phyloP scores from a whole-genome alignment of 495 filamentous ascomycete species.

The Thozetella sp. region DNA sequence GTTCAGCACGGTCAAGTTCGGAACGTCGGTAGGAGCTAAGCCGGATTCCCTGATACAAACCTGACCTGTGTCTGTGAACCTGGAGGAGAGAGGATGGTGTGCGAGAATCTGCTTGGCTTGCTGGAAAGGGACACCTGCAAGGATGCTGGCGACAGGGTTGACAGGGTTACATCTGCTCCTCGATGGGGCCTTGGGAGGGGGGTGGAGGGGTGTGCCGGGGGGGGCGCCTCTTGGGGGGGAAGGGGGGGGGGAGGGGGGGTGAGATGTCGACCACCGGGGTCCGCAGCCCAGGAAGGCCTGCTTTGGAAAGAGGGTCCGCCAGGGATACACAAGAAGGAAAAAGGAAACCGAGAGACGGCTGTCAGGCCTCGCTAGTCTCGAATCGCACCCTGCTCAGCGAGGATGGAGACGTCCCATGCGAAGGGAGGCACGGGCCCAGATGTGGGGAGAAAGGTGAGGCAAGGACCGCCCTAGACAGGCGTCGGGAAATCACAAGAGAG shows the following conservation, averaged over 20 bases:
- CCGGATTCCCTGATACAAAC: slow-evolving; percentile 53
- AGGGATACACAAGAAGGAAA: background rate
- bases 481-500: background rate
- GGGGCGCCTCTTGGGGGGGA: too few species aligned
- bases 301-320: slow-evolving; percentile 11
- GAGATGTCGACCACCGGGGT: slow-evolving; percentile 15
- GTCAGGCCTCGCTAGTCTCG: background rate
- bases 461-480: background rate
- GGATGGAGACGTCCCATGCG: slow-evolving; percentile 1
- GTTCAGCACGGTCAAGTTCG: slow-evolving; percentile 46
- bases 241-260: slow-evolving; percentile 5
- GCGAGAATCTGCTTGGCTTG: slow-evolving; percentile 44
- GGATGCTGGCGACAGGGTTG: slow-evolving; percentile 29
- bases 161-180: slow-evolving; percentile 46
- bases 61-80: slow-evolving; percentile 46
- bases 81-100: slow-evolving; percentile 42
- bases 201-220: too few species aligned
- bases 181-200: slow-evolving; percentile 26
- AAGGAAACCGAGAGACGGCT: background rate
- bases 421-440: background rate
- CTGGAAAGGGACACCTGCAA: slow-evolving; percentile 38
- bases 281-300: slow-evolving; percentile 7
- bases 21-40: slow-evolving; percentile 54
- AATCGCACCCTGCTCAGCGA: background rate
- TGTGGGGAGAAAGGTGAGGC: background rate